Base-by-base conservation (phyloP, 768 basidiomycete genomes). In the Russula brevipes region DNA sequence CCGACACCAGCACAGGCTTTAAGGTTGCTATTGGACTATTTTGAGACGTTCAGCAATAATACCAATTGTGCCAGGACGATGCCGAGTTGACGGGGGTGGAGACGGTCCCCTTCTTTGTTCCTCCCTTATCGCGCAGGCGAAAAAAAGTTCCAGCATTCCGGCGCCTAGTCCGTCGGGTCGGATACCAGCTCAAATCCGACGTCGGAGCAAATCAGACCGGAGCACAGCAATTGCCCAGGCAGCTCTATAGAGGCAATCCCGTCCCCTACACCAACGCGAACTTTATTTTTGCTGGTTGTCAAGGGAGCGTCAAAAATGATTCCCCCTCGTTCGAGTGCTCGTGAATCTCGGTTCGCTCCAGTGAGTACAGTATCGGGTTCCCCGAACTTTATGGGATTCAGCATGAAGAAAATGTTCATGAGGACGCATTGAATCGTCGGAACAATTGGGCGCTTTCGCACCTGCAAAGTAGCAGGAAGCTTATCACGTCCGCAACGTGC, bases 181-280 rank as follows among this genome's bases (percentile, higher is more conserved):
- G 53, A 46, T 33, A 4, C 44, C 55, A 44, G 33, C n/a, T 46
- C 44, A 19, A 56, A 14, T 56, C 54, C 38, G 53, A 42, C 16
- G 19, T 55, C 55, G 55, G 55, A 57, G 44, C 44, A 36, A 35
- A n/a, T 60, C 44, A 60, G 42, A 45, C 59, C 52, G 52, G 59
- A 45, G 59, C 52, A 60, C 35, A 54, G 44, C 59, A 53, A 60
- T 16, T 41, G 7, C 42, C 38, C 6, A 14, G 33, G 24, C 36
- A 14, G 45, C 45, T 35, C 45, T 11, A 14, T 30, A 17, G 10
- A 14, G 9, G 7, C 31, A 35, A 8, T n/a, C 12, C 49, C 38
- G 57, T 49, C 57, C 39, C 30, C 11, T 30, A 33, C 38, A 50
- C 47, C 45, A 31, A 38, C 39, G 36, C 31, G 7, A 54, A 54